phyloP scores from a whole-genome alignment of 306 rosid species.

The Inga leiocalycina region DNA sequence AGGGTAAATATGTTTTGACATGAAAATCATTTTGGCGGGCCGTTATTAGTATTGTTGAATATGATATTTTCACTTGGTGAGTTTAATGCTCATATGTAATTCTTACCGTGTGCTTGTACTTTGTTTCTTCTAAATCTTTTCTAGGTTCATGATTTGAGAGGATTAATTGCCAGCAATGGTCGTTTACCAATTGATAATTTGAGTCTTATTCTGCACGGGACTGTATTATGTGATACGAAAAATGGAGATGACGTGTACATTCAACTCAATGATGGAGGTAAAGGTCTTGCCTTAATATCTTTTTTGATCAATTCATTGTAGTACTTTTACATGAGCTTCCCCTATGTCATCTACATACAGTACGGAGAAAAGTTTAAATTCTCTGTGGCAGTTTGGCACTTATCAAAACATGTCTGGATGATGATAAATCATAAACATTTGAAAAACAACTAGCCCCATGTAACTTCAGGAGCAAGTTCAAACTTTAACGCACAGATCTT shows the following conservation, averaged over 20 bases:
- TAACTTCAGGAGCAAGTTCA: constrained; percentile 18
- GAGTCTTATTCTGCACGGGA: constrained; percentile 80
- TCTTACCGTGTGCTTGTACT: constrained; percentile 26
- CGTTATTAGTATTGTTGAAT: background rate
- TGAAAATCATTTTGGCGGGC: background rate
- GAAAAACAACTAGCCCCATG: constrained; percentile 40
- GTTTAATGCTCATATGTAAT: constrained; percentile 9
- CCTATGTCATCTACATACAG: constrained; percentile 1
- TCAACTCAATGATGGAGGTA: constrained; percentile 80
- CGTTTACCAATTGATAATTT: constrained; percentile 62
- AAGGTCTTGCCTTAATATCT: constrained; percentile 27
- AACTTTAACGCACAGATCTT: constrained; percentile 66
- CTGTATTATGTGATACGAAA: constrained; percentile 62
- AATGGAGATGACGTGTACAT: constrained; percentile 58
- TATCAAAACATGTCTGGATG: constrained; percentile 38
- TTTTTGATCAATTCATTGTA: constrained; percentile 20
- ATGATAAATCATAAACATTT: constrained; percentile 31
- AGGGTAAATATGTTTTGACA: background rate
- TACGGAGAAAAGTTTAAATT: background rate
- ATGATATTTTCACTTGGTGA: constrained; percentile 17
- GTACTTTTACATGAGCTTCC: background rate
- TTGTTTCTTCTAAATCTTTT: constrained; percentile 32
- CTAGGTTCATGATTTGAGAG: constrained; percentile 79
- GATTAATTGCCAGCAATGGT: constrained; percentile 57
- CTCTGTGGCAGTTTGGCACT: constrained; percentile 11